Base-by-base conservation (phyloP, 306 rosid genomes). In the Astragalus glycyphyllos region DNA sequence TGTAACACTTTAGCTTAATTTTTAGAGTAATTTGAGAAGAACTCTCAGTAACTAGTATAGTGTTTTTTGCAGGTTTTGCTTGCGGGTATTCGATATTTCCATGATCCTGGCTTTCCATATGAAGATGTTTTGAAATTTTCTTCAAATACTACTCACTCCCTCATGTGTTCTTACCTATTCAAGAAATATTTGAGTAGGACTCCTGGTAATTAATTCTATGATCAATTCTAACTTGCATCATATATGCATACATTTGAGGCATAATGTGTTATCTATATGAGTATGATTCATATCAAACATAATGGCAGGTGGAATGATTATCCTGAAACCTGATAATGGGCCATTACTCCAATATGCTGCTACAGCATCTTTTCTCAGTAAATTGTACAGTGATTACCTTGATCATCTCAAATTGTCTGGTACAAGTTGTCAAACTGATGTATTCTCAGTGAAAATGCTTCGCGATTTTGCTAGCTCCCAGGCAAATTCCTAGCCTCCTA, bases 361-460 rank as follows among this genome's bases (percentile, higher is more conserved):
- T 66, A 90, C 96, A 48, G 84, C 96, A 61, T 85, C 98, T 55
- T 88, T 92, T 70, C 88, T 90, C 47, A 79, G 88, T 64, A 88
- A 88, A 84, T 75, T 90, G 75, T 90, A 81, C 63, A 75, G 91
- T 2, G 97, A 92, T 76, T 92, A 92, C 80, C 95, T 84, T 54
- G 79, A 81, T 61, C 90, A 84, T 79, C 74, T 80, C 68, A 76
- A 60, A 29, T 46, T 64, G 32, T 72, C 88, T 2, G 73, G 84
- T 40, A 76, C 77, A 72, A 79, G 51, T 38, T 85, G 96, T 58
- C 62, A 65, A 55, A 77, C 46, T 47, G 75, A 61, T 62, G 74
- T 7, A 16, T 89, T 80, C 83, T 84, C 92, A 2, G 44, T 81
- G 7, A 54, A 79, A 9, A 81, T 45, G 86, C 82, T 92, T 78